Percentiles rank a stretch among this genome's conserved stretches.
These are phyloP conservation scores for Vaccinium myrtillus DNA, from an alignment of 148 eudicot genomes.

Conservation along the genomic window DNA sequence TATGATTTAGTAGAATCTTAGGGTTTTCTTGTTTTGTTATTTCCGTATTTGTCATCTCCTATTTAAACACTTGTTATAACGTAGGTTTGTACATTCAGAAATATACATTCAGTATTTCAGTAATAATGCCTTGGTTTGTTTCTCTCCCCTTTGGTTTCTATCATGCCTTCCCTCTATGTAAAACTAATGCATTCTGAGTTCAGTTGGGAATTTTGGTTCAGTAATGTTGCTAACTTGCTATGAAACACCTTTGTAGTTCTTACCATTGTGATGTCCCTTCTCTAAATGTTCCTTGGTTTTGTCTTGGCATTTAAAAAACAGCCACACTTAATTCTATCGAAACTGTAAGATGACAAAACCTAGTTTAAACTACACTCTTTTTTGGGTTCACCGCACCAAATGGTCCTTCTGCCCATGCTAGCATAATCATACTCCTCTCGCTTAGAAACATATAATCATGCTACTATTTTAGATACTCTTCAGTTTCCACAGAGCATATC, in stretches of 20 bases:
- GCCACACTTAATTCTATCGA: neutral
- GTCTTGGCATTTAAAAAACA: neutral
- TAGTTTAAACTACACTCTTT: neutral
- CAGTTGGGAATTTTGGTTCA: neutral
- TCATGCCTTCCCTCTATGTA: neutral
- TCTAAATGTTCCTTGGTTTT: neutral
- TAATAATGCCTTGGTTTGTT: no score
- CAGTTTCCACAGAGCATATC: neutral
- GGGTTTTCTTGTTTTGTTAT: no score
- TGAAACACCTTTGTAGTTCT: neutral
- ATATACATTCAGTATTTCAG: no score
- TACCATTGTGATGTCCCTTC: neutral
- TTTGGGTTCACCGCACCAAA: neutral
- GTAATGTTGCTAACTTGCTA: neutral
- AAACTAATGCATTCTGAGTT: neutral
- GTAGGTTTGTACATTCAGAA: no score
- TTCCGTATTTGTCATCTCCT: no score
- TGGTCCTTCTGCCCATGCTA: neutral
- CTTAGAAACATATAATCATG: neutral
- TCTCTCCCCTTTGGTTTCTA: no score
- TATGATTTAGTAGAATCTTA: no score
- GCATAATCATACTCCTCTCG: neutral
- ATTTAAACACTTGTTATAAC: no score
- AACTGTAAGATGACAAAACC: neutral
- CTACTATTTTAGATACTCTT: neutral